Evolutionary conservation across 768 basidiomycete species (phyloP).

Genomic region (Cubamyces sp.): DNA sequence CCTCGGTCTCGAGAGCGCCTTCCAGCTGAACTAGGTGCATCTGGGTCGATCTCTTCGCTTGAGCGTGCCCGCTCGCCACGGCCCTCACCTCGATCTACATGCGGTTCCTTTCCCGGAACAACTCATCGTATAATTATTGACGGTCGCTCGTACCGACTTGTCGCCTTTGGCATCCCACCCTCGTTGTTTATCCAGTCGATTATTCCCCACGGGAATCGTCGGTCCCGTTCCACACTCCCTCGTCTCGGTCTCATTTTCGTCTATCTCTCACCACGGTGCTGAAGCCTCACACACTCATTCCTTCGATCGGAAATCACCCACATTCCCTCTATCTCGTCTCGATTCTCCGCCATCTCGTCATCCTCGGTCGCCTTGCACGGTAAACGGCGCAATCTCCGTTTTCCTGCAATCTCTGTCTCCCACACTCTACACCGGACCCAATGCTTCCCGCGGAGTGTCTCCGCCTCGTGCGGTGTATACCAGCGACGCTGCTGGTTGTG

Average conservation of each 20-base stretch:
- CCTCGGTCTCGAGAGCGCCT: slow-evolving; percentile 66
- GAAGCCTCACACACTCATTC: slow-evolving; percentile 13
- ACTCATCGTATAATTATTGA: slow-evolving; percentile 16
- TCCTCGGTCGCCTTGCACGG: not conserved
- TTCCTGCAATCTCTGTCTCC: not conserved
- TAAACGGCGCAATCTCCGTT: not conserved
- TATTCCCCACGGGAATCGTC: slow-evolving; percentile 4
- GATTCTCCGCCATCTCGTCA: not conserved
- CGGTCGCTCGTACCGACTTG: slow-evolving; percentile 1
- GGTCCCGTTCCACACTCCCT: slow-evolving; percentile 7
- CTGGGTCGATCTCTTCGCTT: not conserved
- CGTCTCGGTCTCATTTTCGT: not conserved
- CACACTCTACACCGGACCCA: not conserved
- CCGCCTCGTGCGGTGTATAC: slow-evolving; percentile 23
- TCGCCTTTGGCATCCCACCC: slow-evolving; percentile 11
- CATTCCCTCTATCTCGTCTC: not conserved
- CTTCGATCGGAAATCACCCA: not conserved
- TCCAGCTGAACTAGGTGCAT: slow-evolving; percentile 56
- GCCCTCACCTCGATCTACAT: not conserved
- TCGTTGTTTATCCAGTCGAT: slow-evolving; percentile 12
- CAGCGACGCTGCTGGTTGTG: slow-evolving; percentile 25
- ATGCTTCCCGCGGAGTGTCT: slow-evolving; percentile 3
- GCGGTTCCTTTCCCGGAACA: not conserved
- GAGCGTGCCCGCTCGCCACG: not conserved
- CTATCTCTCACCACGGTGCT: not conserved